phyloP scores from a whole-genome alignment of 306 rosid species.

The Gleditsia sinensis region DNA sequence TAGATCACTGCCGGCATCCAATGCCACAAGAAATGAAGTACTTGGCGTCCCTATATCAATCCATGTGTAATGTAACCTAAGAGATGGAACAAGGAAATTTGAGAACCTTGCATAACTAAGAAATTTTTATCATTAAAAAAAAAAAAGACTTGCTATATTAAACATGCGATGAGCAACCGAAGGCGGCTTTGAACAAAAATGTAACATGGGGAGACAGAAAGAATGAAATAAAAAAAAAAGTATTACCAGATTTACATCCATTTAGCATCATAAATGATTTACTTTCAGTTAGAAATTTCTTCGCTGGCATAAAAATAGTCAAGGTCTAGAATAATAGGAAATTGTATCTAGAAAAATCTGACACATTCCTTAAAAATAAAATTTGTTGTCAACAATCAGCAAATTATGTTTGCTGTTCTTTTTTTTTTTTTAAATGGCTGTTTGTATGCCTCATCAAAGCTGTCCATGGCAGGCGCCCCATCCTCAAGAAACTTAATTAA shows the following conservation, averaged over 20 bases:
- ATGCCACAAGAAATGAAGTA: conserved; percentile 86
- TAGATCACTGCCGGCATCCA: conserved; percentile 93
- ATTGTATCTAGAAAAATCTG: not conserved
- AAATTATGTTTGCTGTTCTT: not conserved
- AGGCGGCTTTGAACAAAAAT: not conserved
- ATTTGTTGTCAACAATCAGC: not conserved
- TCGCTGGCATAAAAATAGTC: not conserved
- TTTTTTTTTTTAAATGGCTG: not conserved
- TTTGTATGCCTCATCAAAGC: not conserved
- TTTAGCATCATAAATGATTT: not conserved
- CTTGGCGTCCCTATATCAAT: conserved; percentile 91
- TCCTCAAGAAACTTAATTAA: not conserved
- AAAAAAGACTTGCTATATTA: not conserved
- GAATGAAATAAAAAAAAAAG: not conserved
- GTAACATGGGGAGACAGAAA: not conserved
- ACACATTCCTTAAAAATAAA: not conserved
- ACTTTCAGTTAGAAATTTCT: not conserved
- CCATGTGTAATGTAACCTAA: conserved; percentile 94
- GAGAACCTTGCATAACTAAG: not conserved
- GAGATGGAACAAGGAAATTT: conserved; percentile 10
- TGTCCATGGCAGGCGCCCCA: not conserved
- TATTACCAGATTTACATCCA: not conserved
- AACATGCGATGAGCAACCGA: not conserved
- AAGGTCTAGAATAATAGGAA: not conserved
- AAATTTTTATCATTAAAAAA: not conserved